Conservation (phyloP, 1,139 yeast genomes). For the Casaregolazyma suthepensis region DNA sequence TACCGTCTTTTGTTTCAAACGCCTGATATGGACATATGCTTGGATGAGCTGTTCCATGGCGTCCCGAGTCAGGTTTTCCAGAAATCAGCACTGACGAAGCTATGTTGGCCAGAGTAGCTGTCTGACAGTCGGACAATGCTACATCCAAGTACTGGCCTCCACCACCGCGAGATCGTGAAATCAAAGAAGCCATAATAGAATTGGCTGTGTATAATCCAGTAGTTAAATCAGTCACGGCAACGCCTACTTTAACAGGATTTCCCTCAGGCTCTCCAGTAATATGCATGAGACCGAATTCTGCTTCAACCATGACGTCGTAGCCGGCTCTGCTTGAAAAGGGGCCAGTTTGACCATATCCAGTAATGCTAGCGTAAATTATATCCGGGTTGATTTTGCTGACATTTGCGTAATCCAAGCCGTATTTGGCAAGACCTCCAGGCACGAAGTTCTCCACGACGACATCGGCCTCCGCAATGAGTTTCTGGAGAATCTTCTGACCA, state of each 20-base stretch:
- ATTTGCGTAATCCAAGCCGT: conserved; percentile 33
- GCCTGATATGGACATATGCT: conserved; percentile 41
- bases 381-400: conserved; percentile 26
- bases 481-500: conserved; percentile 32
- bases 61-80: conserved; percentile 37
- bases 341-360: conserved; percentile 39
- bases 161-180: conserved; percentile 33
- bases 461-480: conserved; percentile 32
- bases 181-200: conserved; percentile 36
- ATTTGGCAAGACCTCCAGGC: conserved; percentile 36
- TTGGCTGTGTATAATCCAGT: conserved; percentile 38
- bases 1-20: conserved; percentile 34
- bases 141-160: conserved; percentile 37
- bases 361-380: conserved; percentile 36
- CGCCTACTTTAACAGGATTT: conserved; percentile 41
- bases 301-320: conserved; percentile 42
- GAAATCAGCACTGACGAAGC: conserved; percentile 37
- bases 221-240: conserved; percentile 40
- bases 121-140: conserved; percentile 36
- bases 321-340: conserved; percentile 36
- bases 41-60: conserved; percentile 41
- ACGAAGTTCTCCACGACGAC: conserved; percentile 39
- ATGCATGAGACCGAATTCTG: conserved; percentile 42
- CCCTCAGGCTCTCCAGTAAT: conserved; percentile 39
- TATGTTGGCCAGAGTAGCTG: conserved; percentile 38